Base-by-base conservation (phyloP, 345 rosid species). In the Lepidium aucheri region DNA sequence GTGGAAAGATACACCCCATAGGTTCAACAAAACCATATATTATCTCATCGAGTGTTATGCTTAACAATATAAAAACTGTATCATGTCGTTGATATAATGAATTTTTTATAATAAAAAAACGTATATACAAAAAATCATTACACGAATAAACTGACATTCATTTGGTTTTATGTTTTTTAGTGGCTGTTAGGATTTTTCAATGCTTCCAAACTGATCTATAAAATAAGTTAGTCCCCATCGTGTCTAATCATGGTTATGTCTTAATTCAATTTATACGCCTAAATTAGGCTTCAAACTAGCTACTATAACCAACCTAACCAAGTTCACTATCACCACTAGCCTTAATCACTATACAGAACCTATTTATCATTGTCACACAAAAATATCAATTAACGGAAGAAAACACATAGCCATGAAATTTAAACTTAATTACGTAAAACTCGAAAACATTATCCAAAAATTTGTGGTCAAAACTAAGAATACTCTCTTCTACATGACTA, bases 231-330 rank as follows among this genome's bases (percentile, higher is more conserved):
- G 47, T 53, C 69, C 42, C 34, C 36, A 43, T 16, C 9, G 17
- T 28, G 14, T 61, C 41, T 24, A 42, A 53, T 68, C 30, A 28
- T 16, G 16, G 47, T 53, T 53, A 35, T 60, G 60, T 41, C 32
- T 45, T 35, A 61, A 9, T 53, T 33, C 1, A 65, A 14, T 47
- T 20, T n/a, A 40, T 12, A 55, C 10, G 55, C 72, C 72, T 73
- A 59, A 73, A 13, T 73, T 66, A 73, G 77, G 72, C 55, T 73
- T 58, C 36, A 43, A 42, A 34, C 50, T 66, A 66, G 42, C 67
- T 43, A 58, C 60, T 17, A 39, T 66, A 34, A 65, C 72, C 72
- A 59, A 59, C 71, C 16, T 66, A 66, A 57, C 50, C 50, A 65
- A 51, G 60, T 64, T 38, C n/a, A 36, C 39, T 36, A n/a, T 33